phyloP scores from a whole-genome alignment of 352 stramenopile species.

The Pythium brassicae region DNA sequence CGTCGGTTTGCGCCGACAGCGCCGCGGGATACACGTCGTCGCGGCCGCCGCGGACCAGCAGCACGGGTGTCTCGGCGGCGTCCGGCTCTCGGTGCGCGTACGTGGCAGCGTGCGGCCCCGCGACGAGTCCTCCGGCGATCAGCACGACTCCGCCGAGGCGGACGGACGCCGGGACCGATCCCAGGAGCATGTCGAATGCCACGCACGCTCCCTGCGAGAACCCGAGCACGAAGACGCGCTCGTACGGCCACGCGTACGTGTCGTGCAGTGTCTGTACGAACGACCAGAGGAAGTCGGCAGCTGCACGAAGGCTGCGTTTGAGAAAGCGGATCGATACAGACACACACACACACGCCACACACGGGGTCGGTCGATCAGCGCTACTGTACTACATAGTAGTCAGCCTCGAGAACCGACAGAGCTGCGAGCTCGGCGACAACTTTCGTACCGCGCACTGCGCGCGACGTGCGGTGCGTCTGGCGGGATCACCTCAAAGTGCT shows the following conservation, averaged over 20 bases:
- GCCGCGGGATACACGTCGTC: constrained; percentile 36
- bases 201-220: constrained; percentile 67
- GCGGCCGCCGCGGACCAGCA: constrained; percentile 31
- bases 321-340: too few species aligned
- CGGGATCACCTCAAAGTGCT: constrained; percentile 39
- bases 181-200: constrained; percentile 52
- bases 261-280: constrained; percentile 47
- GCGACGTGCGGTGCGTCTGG: constrained; percentile 24
- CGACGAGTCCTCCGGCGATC: constrained; percentile 38
- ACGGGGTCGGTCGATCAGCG: background rate
- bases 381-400: too few species aligned
- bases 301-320: constrained; percentile 25
- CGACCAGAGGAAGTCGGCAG: constrained; percentile 31
- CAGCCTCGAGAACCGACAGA: too few species aligned
- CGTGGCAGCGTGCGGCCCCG: constrained; percentile 21
- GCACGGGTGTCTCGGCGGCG: constrained; percentile 35
- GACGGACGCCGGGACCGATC: constrained; percentile 10
- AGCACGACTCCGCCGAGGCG: constrained; percentile 50
- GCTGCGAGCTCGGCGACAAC: too few species aligned
- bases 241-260: constrained; percentile 41
- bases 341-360: background rate
- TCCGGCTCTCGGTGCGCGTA: background rate
- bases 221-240: constrained; percentile 56
- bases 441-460: constrained; percentile 43
- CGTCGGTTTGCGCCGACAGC: constrained; percentile 22